These are phyloP conservation scores for Aspergillus ellipticus DNA, from an alignment of 495 filamentous ascomycete genomes.

Conservation along the genomic window DNA sequence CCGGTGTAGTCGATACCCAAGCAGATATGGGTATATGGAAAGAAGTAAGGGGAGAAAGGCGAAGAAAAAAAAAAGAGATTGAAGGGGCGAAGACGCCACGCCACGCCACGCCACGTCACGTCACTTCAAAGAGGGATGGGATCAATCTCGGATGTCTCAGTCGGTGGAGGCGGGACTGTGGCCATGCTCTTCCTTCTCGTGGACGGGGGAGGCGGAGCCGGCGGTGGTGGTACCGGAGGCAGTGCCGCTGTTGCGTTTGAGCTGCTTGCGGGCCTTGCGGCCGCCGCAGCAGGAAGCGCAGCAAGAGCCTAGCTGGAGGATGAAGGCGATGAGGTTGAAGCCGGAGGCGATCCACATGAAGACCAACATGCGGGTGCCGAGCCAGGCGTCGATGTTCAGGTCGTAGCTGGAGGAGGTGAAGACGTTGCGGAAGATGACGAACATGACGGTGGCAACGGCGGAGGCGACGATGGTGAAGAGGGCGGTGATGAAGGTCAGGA, in stretches of 20 bases:
- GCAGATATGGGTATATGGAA: no score
- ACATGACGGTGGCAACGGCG: slow-evolving; percentile 76
- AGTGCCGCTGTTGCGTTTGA: slow-evolving; percentile 29
- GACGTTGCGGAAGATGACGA: slow-evolving; percentile 70
- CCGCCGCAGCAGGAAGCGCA: slow-evolving; percentile 54
- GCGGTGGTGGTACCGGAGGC: not conserved
- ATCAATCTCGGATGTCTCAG: not conserved
- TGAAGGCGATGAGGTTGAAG: slow-evolving; percentile 62
- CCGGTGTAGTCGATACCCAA: no score
- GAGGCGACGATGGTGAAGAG: slow-evolving; percentile 65
- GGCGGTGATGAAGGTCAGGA: slow-evolving; percentile 60
- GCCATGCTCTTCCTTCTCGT: slow-evolving; percentile 7
- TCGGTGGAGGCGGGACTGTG: slow-evolving; percentile 5
- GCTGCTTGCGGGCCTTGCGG: slow-evolving; percentile 37
- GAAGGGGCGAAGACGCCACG: no score
- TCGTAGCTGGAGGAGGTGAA: slow-evolving; percentile 57
- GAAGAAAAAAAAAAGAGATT: no score
- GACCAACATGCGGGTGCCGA: slow-evolving; percentile 74
- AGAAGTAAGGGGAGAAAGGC: no score
- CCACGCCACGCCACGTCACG: no score
- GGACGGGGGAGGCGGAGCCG: slow-evolving; percentile 2
- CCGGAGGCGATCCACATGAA: slow-evolving; percentile 85
- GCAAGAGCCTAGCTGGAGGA: slow-evolving; percentile 67
- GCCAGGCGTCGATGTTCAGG: slow-evolving; percentile 68
- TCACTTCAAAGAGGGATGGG: no score